A percentile compares a stretch with the other conserved stretches of the same genome.
These are phyloP conservation scores for Botrytis elliptica DNA, from an alignment of 2,329 filamentous ascomycete genomes.

Conservation along the genomic window DNA sequence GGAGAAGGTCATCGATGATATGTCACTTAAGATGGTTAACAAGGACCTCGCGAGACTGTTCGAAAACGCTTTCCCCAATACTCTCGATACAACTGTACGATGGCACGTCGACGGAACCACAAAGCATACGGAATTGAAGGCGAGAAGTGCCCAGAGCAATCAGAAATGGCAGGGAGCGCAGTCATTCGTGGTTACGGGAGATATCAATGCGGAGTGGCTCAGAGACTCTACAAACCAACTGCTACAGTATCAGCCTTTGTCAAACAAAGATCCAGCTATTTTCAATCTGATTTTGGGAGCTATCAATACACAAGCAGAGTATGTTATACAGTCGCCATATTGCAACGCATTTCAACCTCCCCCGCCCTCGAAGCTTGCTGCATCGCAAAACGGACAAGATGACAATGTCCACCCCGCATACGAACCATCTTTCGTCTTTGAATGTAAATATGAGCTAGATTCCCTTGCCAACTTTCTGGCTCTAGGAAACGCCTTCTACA, in stretches of 20 bases:
- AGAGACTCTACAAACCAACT: conserved; percentile 93
- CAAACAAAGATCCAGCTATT: conserved; percentile 76
- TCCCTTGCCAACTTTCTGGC: conserved; percentile 89
- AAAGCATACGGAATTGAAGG: conserved; percentile 43
- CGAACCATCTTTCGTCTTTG: conserved; percentile 82
- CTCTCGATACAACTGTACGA: conserved; percentile 67
- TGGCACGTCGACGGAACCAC: conserved; percentile 62
- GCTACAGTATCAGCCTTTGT: conserved; percentile 81
- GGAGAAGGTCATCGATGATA: conserved; percentile 80
- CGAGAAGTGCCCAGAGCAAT: conserved; percentile 46
- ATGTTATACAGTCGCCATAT: conserved; percentile 90
- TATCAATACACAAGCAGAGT: conserved; percentile 95
- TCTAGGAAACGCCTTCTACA: conserved; percentile 81
- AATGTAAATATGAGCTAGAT: conserved; percentile 99
- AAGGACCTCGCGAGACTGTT: conserved; percentile 89
- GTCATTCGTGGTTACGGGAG: conserved; percentile 89
- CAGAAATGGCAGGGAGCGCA: conserved; percentile 80
- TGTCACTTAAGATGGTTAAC: conserved; percentile 77
- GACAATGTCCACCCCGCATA: conserved; percentile 85
- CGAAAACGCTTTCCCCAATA: conserved; percentile 89
- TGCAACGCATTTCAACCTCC: conserved; percentile 99
- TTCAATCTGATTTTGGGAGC: conserved; percentile 82
- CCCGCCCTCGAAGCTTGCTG: conserved; percentile 70
- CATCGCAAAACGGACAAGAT: conserved; percentile 75
- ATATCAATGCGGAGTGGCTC: conserved; percentile 91